Percentiles rank a stretch among this genome's conserved stretches.
Conservation (phyloP, 345 rosid species). For the Boechera stricta region DNA sequence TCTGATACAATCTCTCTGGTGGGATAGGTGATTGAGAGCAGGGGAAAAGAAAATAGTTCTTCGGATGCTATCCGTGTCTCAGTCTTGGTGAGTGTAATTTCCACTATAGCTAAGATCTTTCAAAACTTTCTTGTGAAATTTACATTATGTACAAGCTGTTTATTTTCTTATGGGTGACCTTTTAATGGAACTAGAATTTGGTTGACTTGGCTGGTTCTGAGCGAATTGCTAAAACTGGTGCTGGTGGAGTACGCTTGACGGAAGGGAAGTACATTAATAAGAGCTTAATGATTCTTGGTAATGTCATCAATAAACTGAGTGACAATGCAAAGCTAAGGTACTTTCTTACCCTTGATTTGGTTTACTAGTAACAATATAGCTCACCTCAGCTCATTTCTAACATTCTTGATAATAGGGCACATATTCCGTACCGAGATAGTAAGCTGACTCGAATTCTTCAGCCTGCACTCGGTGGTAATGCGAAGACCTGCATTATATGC, state of each 20-base stretch:
- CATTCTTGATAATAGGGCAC: conserved; percentile 62
- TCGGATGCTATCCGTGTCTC: conserved; percentile 87
- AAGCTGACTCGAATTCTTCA: conserved; percentile 97
- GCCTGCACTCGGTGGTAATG: conserved; percentile 98
- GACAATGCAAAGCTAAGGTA: conserved; percentile 84
- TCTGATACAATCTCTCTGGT: conserved; percentile 19
- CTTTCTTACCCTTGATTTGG: conserved; percentile 11
- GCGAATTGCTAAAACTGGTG: conserved; percentile 91
- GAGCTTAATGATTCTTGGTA: conserved; percentile 96
- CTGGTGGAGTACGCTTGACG: conserved; percentile 87
- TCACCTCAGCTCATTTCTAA: conserved; percentile 19
- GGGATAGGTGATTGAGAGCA: conserved; percentile 89
- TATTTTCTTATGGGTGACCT: background rate
- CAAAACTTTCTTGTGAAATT: conserved; percentile 19
- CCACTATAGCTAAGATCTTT: background rate
- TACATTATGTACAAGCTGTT: conserved; percentile 1
- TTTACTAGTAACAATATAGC: conserved; percentile 10
- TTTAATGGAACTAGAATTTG: conserved; percentile 64
- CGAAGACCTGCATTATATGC: conserved; percentile 96
- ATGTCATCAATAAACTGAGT: conserved; percentile 93
- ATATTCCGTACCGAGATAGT: conserved; percentile 98
- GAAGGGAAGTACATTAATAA: conserved; percentile 96
- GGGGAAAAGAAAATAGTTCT: conserved; percentile 57
- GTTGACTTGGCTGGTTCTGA: conserved; percentile 98
- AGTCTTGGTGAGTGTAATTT: conserved; percentile 65